Evolutionary conservation across 2,329 filamentous ascomycete species (phyloP).

Genomic region (Aspergillus spinulosporus): DNA sequence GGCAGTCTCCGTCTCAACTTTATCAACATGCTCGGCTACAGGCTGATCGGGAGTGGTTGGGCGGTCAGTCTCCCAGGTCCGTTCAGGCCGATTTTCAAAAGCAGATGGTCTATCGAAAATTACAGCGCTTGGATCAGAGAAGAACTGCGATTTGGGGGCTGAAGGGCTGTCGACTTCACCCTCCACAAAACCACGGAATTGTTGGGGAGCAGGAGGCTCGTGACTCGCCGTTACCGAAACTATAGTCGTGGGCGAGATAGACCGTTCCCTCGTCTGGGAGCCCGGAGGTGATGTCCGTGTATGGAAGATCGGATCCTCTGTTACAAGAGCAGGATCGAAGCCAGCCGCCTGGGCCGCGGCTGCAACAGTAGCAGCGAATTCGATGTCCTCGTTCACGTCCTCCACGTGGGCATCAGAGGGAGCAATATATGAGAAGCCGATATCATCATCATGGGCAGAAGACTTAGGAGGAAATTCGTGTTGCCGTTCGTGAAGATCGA

Average conservation of each 20-base stretch:
- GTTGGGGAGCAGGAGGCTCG: slow-evolving; percentile 48
- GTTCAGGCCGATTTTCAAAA: neutral
- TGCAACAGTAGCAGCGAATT: slow-evolving; percentile 68
- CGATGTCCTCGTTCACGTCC: slow-evolving; percentile 59
- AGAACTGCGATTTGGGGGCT: slow-evolving; percentile 13
- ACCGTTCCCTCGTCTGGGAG: slow-evolving; percentile 55
- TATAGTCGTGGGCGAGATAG: slow-evolving; percentile 50
- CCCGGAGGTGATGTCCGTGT: slow-evolving; percentile 65
- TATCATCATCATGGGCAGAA: neutral
- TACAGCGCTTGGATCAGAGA: slow-evolving; percentile 17
- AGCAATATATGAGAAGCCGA: slow-evolving; percentile 17
- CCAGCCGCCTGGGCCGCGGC: slow-evolving; percentile 69
- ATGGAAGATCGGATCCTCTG: slow-evolving; percentile 64
- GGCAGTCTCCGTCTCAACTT: too few relatives aligned
- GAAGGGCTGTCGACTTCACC: slow-evolving; percentile 50
- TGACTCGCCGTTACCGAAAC: slow-evolving; percentile 19
- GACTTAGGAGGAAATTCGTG: neutral
- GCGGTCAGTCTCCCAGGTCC: slow-evolving; percentile 18
- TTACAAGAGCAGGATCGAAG: slow-evolving; percentile 70
- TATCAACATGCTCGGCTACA: neutral
- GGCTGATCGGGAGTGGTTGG: neutral
- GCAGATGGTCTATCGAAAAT: slow-evolving; percentile 14
- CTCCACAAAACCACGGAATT: slow-evolving; percentile 47
- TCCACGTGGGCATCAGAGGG: slow-evolving; percentile 12
- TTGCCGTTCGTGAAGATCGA: slow-evolving; percentile 24